Percentiles rank a stretch among this genome's conserved stretches.
These are phyloP conservation scores for Triglochin maritima DNA, from an alignment of 106 monocot species.

Conservation along the genomic window DNA sequence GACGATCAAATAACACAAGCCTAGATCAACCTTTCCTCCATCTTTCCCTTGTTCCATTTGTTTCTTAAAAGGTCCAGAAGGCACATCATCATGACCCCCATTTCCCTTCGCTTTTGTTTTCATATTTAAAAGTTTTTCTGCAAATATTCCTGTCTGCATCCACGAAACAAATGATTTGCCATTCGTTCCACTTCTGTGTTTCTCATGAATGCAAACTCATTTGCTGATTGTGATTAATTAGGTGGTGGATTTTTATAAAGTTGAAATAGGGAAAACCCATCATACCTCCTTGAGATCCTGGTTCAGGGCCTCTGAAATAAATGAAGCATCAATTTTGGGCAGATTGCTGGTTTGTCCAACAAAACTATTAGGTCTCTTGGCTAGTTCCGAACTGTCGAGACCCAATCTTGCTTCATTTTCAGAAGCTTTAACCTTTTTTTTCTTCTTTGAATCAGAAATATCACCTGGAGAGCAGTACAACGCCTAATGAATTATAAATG, in stretches of 20 bases:
- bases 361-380: slow-evolving; percentile 20
- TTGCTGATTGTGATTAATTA: too few species aligned
- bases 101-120: slow-evolving; percentile 35
- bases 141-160: slow-evolving; percentile 38
- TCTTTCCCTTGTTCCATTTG: slow-evolving; percentile 42
- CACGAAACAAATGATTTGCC: background rate
- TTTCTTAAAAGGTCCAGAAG: slow-evolving; percentile 29
- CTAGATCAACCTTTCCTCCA: slow-evolving; percentile 40
- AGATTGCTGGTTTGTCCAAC: slow-evolving; percentile 22
- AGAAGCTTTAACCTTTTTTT: slow-evolving; percentile 35
- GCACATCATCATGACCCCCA: slow-evolving; percentile 32
- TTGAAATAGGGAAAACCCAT: background rate
- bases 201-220: too few species aligned
- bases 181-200: background rate
- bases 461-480: slow-evolving; percentile 38
- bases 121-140: slow-evolving; percentile 21
- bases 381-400: slow-evolving; percentile 26
- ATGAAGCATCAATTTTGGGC: slow-evolving; percentile 25
- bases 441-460: slow-evolving; percentile 47
- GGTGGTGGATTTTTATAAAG: too few species aligned
- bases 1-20: background rate
- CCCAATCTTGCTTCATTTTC: slow-evolving; percentile 14
- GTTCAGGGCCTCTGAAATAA: slow-evolving; percentile 29
- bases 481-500: too few species aligned
- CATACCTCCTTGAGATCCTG: slow-evolving; percentile 43